Base-by-base conservation (phyloP, 2,329 filamentous ascomycete genomes). In the Penicillium sp. region DNA sequence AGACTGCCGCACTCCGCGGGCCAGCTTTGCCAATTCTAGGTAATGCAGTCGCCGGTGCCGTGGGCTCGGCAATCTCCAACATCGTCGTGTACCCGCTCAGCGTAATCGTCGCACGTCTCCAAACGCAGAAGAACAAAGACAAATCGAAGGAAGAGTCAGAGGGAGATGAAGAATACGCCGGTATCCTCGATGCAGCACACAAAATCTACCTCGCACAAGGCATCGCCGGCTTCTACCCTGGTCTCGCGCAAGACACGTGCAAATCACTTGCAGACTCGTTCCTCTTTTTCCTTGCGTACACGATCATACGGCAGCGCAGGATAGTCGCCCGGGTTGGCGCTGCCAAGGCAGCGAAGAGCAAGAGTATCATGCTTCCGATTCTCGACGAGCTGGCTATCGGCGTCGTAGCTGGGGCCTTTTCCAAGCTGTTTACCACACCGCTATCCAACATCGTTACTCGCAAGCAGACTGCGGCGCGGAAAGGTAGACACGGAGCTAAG, bases 261-360 rank as follows among this genome's bases (percentile, higher is more conserved):
- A 89, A 87, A 67, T 83, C 81, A 23, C 76, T 84, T 20, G 78
- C 82, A 27, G 89, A 93, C 72, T 88, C 86, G 49, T 92, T 93
- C 65, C 76, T 95, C 44, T 95, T 95, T 75, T 95, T 95, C 72
- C 78, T 92, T 15, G 85, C 88, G 50, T 95, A 95, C 71, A 87
- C 74, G 2, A 79, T 78, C 47, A 59, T 83, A 18, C 66, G 75
- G 15, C 66, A 72, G 45, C 60, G 64, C 20, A 70, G 79, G 37
- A 72, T 81, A 35, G 58, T 71, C 65, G 63, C 66, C 1, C 66
- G 61, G 10, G 59, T 63, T 10, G 63, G 62, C 1, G 50, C 53
- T 1, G 54, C 49, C 12, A 41, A 40, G 5, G 54, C 63, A 9
- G 49, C 57, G 9, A 55, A 60, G 41, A 63, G 49, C 15, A 66